Evolutionary conservation across 2,329 filamentous ascomycete genomes (phyloP).

Genomic region (Stachybotrys chlorohalonatus): DNA sequence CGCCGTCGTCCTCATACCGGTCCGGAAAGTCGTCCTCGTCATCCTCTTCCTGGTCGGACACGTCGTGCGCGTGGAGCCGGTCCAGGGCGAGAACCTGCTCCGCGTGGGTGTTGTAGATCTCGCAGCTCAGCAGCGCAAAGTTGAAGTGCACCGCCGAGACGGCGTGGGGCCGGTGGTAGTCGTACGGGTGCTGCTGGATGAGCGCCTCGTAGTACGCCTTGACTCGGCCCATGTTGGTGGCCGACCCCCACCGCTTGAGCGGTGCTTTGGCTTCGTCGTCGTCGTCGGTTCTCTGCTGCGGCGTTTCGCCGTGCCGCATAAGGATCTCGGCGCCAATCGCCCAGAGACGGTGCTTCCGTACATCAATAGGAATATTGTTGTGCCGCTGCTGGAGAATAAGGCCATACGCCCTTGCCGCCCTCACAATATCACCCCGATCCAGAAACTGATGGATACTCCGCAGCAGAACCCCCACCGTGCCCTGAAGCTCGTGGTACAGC

Average conservation of each 20-base stretch:
- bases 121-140: constrained; percentile 69
- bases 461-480: constrained; percentile 58
- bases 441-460: constrained; percentile 66
- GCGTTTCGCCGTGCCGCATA: constrained; percentile 48
- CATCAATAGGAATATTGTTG: constrained; percentile 44
- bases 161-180: constrained; percentile 46
- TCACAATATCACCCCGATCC: constrained; percentile 57
- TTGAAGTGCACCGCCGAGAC: constrained; percentile 69
- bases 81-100: constrained; percentile 41
- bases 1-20: constrained; percentile 9
- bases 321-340: constrained; percentile 77
- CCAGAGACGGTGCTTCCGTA: constrained; percentile 66
- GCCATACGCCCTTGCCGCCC: constrained; percentile 67
- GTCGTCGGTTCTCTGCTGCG: background rate
- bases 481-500: constrained; percentile 7
- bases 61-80: constrained; percentile 15
- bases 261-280: background rate
- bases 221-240: constrained; percentile 35
- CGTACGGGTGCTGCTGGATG: constrained; percentile 68
- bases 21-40: constrained; percentile 8
- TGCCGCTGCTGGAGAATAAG: constrained; percentile 54
- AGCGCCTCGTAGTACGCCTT: constrained; percentile 65
- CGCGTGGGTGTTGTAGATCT: constrained; percentile 66
- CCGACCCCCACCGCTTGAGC: constrained; percentile 28
- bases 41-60: constrained; percentile 18